A percentile compares a stretch with the other conserved stretches of the same genome.
phyloP scores from a whole-genome alignment of 768 basidiomycete genomes.

The Chalciporus piperatus region DNA sequence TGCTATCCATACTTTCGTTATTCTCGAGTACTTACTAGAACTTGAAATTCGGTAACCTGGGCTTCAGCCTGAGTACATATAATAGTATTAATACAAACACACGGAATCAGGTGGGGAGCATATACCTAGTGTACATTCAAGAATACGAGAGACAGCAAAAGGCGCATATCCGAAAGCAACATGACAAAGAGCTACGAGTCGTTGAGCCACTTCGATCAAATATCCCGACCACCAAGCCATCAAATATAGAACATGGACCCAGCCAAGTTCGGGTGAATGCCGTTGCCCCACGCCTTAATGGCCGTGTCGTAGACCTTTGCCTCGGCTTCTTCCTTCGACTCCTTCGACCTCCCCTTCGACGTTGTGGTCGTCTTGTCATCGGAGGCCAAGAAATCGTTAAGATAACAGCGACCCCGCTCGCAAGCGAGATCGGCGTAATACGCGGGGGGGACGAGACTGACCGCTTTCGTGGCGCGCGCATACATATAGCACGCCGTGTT shows the following conservation, averaged over 20 bases:
- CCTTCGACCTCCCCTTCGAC: conserved; percentile 33
- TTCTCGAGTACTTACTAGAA: not conserved
- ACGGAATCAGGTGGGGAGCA: no score
- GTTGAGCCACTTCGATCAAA: no score
- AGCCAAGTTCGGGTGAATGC: conserved; percentile 54
- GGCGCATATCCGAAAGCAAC: not conserved
- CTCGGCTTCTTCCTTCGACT: conserved; percentile 30
- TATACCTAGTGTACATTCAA: no score
- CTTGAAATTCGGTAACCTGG: no score
- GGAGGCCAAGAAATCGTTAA: conserved; percentile 65
- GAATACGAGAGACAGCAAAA: not conserved
- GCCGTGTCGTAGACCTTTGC: conserved; percentile 20
- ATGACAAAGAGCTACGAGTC: no score
- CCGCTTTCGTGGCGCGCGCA: conserved; percentile 80
- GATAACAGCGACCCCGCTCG: conserved; percentile 72
- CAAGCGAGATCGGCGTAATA: conserved; percentile 84
- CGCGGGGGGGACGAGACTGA: conserved; percentile 76
- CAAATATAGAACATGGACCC: conserved; percentile 78
- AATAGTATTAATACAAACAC: no score
- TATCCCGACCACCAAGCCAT: conserved; percentile 6
- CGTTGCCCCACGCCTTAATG: conserved; percentile 46
- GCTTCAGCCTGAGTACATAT: no score
- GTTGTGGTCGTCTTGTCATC: conserved; percentile 47
- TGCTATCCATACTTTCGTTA: not conserved
- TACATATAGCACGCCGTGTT: conserved; percentile 71